Conservation (phyloP, 768 basidiomycete species). For the Suillus weaverae region DNA sequence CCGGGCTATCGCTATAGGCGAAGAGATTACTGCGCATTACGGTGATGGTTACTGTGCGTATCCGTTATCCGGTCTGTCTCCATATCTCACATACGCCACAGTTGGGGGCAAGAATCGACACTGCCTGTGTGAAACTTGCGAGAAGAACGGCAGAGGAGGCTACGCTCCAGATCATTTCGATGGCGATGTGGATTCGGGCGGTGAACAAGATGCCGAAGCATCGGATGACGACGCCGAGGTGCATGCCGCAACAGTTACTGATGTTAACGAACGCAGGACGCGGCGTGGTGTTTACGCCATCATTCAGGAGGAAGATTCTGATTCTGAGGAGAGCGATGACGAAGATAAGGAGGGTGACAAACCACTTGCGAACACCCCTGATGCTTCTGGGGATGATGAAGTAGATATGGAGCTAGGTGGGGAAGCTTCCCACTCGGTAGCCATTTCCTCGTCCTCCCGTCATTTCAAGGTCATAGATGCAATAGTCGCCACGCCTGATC, state of each 20-base stretch:
- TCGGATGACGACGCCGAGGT: slow-evolving; percentile 43
- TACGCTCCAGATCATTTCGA: slow-evolving; percentile 59
- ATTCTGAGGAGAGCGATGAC: slow-evolving; percentile 57
- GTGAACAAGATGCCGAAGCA: slow-evolving; percentile 45
- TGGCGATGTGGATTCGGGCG: slow-evolving; percentile 47
- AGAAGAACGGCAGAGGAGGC: slow-evolving; percentile 71
- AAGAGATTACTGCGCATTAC: slow-evolving; percentile 89
- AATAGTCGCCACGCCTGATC: slow-evolving; percentile 15
- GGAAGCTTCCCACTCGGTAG: slow-evolving; percentile 20
- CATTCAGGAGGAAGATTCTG: slow-evolving; percentile 55
- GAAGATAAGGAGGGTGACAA: slow-evolving; percentile 49
- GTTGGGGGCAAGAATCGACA: slow-evolving; percentile 70
- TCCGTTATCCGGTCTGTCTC: slow-evolving; percentile 15
- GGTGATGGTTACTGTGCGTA: slow-evolving; percentile 87
- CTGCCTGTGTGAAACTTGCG: slow-evolving; percentile 87
- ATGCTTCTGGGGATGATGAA: slow-evolving; percentile 40
- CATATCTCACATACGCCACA: slow-evolving; percentile 28
- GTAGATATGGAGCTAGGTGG: slow-evolving; percentile 52
- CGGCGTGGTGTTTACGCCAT: slow-evolving; percentile 82
- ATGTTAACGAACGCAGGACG: slow-evolving; percentile 78
- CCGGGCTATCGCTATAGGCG: slow-evolving; percentile 73
- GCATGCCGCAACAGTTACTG: slow-evolving; percentile 49
- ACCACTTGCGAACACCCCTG: slow-evolving; percentile 46
- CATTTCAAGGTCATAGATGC: slow-evolving; percentile 28
- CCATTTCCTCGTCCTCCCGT: slow-evolving; percentile 23